A percentile compares a stretch with the other conserved stretches of the same genome.
Conservation (phyloP, 306 rosid genomes). For the Dalbergia cultrata region DNA sequence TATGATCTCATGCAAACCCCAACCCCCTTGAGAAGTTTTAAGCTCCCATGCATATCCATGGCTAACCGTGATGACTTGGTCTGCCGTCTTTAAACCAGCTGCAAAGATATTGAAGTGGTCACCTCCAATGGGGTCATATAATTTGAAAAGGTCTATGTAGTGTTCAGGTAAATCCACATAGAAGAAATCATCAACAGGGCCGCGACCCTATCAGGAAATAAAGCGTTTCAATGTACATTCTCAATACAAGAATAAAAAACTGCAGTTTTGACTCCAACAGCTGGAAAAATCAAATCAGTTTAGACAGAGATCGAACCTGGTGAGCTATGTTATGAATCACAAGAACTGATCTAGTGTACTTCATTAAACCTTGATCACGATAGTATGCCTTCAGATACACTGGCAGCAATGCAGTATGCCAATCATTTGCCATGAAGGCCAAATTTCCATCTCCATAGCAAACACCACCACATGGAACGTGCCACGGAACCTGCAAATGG, state of each 20-base stretch:
- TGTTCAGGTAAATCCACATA: constrained; percentile 68
- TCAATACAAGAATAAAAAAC: not conserved
- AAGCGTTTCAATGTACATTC: constrained; percentile 19
- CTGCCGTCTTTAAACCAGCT: constrained; percentile 83
- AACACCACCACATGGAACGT: constrained; percentile 86
- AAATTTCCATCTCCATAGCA: constrained; percentile 96
- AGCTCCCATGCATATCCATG: constrained; percentile 89
- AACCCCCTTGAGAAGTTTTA: constrained; percentile 78
- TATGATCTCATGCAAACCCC: constrained; percentile 84
- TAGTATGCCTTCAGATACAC: constrained; percentile 84
- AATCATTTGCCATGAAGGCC: constrained; percentile 88
- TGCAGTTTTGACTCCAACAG: constrained; percentile 17
- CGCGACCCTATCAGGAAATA: constrained; percentile 76
- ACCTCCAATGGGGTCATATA: constrained; percentile 84
- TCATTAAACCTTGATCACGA: constrained; percentile 79
- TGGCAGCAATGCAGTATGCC: constrained; percentile 90
- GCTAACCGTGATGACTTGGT: constrained; percentile 83
- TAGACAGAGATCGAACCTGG: constrained; percentile 66
- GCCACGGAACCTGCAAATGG: constrained; percentile 84
- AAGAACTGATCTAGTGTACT: constrained; percentile 74
- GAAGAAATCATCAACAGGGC: constrained; percentile 71
- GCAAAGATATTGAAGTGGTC: constrained; percentile 89
- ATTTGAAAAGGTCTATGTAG: constrained; percentile 63
- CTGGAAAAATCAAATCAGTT: constrained; percentile 5
- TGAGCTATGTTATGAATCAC: constrained; percentile 94